Evolutionary conservation across 2,329 filamentous ascomycete species (phyloP), one percentile per base, ranked within the genome.

Genomic region (Pezicula radicicola): DNA sequence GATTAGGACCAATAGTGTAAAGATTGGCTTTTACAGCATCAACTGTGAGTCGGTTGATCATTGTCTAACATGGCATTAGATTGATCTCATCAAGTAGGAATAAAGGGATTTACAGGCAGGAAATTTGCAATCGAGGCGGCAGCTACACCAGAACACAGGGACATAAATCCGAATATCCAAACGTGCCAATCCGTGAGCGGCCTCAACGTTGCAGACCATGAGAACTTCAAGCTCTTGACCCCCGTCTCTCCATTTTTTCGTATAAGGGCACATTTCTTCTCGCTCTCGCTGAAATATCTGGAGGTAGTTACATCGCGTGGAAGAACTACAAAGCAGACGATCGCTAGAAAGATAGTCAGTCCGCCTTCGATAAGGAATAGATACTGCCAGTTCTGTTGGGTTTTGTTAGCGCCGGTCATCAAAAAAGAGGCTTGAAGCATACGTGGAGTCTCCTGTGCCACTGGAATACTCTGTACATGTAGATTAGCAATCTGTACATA

Each of bases 281-380:
- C 47, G 18, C 16, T 15, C 9, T 49, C 27, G 13, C 21, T 42
- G 33, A 49, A 49, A 33, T 49, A 49, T 16, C 15, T 21, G 9
- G 47, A 49, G 13, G 10, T 12, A 18, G 40, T n/a, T 3, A 50
- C 48, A 36, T 45, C 19, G 7, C 13, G 12, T 27, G 48, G 48
- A n/a, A 62, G 54, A 7, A 60, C 40, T 2, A 59, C 12, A 46
- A 59, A 48, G 3, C 49, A 48, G 8, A 56, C 46, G 40, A 54
- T 35, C 28, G 52, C 50, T 19, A 59, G 19, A 25, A 56, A 35
- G 39, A 55, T 27, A 3, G 61, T 63, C 4, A 62, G 49, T 9
- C 49, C 43, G 10, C 62, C 60, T 43, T 63, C 60, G 36, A 64
- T 62, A 21, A 65, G 54, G 40, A 63, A 64, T 4, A 65, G 51